Percentiles rank a stretch among this genome's conserved stretches.
These are phyloP conservation scores for Podila epicladia DNA, from an alignment of 192 early-diverging fungal species.

Conservation along the genomic window DNA sequence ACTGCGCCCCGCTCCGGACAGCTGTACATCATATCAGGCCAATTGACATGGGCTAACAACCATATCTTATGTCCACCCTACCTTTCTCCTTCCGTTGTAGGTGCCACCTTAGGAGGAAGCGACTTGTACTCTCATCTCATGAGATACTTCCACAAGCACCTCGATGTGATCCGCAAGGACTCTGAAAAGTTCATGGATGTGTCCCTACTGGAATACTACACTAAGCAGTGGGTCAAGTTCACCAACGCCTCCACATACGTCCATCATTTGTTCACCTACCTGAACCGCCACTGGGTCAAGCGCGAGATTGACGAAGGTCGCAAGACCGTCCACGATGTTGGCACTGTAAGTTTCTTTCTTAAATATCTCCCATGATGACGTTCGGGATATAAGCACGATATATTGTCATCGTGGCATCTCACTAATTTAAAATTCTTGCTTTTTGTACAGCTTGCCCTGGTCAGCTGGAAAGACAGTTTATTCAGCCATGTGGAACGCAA, in stretches of 20 bases:
- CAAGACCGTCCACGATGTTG: conserved; percentile 90
- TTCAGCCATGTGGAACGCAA: conserved; percentile 74
- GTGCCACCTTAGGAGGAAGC: conserved; percentile 64
- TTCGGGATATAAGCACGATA: background rate
- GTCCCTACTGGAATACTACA: conserved; percentile 87
- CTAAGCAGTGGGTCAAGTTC: conserved; percentile 89
- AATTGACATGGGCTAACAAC: background rate
- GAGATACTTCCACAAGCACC: conserved; percentile 64
- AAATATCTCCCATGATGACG: background rate
- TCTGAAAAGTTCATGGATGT: conserved; percentile 79
- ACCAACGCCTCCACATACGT: conserved; percentile 86
- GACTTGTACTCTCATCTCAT: conserved; percentile 63
- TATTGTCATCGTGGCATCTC: background rate
- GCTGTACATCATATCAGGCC: background rate
- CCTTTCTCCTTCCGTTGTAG: conserved; percentile 14
- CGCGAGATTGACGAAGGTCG: conserved; percentile 94
- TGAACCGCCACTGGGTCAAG: conserved; percentile 98
- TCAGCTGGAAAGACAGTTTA: conserved; percentile 88
- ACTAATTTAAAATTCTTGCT: background rate
- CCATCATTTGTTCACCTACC: conserved; percentile 92
- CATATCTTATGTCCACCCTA: background rate
- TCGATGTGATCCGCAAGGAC: conserved; percentile 62
- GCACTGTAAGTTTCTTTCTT: conserved; percentile 75
- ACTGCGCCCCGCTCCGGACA: conserved; percentile 18
- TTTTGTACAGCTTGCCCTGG: conserved; percentile 72